Conservation (phyloP, 257 asterid species). For the Salvia rosmarinus region DNA sequence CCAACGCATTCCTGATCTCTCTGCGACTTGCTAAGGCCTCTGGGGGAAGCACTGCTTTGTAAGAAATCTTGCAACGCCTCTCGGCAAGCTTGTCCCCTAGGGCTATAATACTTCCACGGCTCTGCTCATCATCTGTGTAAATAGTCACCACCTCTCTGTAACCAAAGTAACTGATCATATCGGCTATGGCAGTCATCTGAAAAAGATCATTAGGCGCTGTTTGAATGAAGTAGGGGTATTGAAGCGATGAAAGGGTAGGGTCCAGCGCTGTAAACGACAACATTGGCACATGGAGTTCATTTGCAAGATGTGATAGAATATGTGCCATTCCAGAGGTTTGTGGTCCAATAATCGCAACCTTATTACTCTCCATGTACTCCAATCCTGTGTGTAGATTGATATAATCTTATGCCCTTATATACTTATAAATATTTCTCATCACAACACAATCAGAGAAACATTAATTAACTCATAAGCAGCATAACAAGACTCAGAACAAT, state of each 20-base stretch:
- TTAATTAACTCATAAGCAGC: neutral
- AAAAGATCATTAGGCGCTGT: constrained; percentile 77
- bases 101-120: constrained; percentile 59
- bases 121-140: constrained; percentile 73
- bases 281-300: constrained; percentile 83
- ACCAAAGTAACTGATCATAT: constrained; percentile 60
- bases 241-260: constrained; percentile 75
- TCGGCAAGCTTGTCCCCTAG: constrained; percentile 64
- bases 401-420: neutral
- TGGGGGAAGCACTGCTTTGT: constrained; percentile 65
- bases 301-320: constrained; percentile 75
- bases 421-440: neutral
- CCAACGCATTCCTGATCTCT: constrained; percentile 46
- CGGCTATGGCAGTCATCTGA: constrained; percentile 81
- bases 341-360: constrained; percentile 83
- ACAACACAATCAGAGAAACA: neutral
- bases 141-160: constrained; percentile 59
- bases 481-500: neutral
- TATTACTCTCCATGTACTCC: constrained; percentile 72
- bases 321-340: constrained; percentile 84
- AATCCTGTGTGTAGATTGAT: constrained; percentile 49
- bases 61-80: constrained; percentile 64
- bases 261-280: constrained; percentile 83
- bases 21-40: constrained; percentile 42
- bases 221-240: constrained; percentile 80